phyloP scores from a whole-genome alignment of 805 yeast species.

The Monosporozyma servazzii region DNA sequence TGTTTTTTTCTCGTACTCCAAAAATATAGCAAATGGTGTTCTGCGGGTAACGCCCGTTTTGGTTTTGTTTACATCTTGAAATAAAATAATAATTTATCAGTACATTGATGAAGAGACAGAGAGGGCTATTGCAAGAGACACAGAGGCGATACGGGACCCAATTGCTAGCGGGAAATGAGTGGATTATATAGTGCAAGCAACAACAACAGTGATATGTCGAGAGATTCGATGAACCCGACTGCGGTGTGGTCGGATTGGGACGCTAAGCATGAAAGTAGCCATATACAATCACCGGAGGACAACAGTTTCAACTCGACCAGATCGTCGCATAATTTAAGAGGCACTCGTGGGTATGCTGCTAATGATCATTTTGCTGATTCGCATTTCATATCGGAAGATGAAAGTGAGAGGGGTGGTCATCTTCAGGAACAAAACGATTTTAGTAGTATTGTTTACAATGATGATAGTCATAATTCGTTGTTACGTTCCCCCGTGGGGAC shows the following conservation, averaged over 20 bases:
- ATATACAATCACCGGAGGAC: background rate
- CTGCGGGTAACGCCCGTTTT: slow-evolving; percentile 1
- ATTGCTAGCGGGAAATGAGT: background rate
- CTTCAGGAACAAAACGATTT: background rate
- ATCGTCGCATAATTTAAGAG: background rate
- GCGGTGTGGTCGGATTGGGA: background rate
- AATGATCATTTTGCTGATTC: background rate
- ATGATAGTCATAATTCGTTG: slow-evolving; percentile 3
- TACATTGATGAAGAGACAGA: too few species aligned
- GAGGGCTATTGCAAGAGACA: background rate
- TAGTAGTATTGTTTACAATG: background rate
- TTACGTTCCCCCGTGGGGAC: background rate
- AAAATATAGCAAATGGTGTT: slow-evolving; percentile 4
- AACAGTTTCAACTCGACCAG: background rate
- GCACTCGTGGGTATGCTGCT: background rate
- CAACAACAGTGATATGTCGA: background rate
- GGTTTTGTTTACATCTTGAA: background rate
- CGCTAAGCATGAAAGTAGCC: background rate
- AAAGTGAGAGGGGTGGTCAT: too few species aligned
- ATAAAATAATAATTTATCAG: too few species aligned
- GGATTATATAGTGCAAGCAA: background rate
- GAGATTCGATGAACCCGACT: background rate
- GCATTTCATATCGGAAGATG: background rate
- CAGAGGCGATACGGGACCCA: background rate
- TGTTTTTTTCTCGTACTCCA: background rate